Percentiles rank a stretch among this genome's conserved stretches.
Evolutionary conservation across 208 protist genomes (phyloP).

Genomic region (Naegleria lovaniensis): DNA sequence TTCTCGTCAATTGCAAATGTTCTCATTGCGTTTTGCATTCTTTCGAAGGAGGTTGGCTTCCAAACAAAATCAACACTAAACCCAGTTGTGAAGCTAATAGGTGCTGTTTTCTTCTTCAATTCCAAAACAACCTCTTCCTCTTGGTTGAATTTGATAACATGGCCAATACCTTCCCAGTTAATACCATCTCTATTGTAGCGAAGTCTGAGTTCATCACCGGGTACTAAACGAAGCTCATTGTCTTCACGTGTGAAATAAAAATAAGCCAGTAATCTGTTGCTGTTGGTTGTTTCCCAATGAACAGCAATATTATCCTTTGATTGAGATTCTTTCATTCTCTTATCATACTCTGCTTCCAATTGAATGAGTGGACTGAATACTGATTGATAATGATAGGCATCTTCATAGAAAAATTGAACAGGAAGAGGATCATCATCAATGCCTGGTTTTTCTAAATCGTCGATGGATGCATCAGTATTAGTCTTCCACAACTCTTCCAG

Average conservation of each 20-base stretch:
- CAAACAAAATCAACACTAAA: slow-evolving; percentile 84
- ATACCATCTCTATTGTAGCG: slow-evolving; percentile 45
- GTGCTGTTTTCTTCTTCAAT: slow-evolving; percentile 40
- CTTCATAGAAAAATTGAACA: slow-evolving; percentile 66
- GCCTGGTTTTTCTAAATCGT: slow-evolving; percentile 57
- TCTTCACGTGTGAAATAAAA: slow-evolving; percentile 60
- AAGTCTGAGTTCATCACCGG: slow-evolving; percentile 77
- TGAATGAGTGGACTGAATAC: slow-evolving; percentile 76
- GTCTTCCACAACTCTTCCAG: slow-evolving; percentile 82
- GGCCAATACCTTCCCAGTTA: slow-evolving; percentile 51
- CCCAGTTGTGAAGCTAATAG: slow-evolving; percentile 37
- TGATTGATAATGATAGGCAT: slow-evolving; percentile 79
- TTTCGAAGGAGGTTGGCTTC: slow-evolving; percentile 74
- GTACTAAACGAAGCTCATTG: slow-evolving; percentile 62
- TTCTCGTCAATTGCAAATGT: slow-evolving; percentile 69
- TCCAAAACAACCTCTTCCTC: slow-evolving; percentile 63
- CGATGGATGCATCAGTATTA: slow-evolving; percentile 53
- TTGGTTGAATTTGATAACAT: slow-evolving; percentile 50
- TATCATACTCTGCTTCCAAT: slow-evolving; percentile 82
- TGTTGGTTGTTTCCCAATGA: slow-evolving; percentile 68
- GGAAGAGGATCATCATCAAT: slow-evolving; percentile 54
- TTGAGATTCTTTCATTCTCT: slow-evolving; percentile 75
- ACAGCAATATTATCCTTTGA: slow-evolving; percentile 59
- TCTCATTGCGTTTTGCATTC: slow-evolving; percentile 74
- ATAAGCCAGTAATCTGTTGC: slow-evolving; percentile 58